These are phyloP conservation scores for Keithomyces neogunnii DNA, from an alignment of 2,329 filamentous ascomycete genomes.

Conservation along the genomic window DNA sequence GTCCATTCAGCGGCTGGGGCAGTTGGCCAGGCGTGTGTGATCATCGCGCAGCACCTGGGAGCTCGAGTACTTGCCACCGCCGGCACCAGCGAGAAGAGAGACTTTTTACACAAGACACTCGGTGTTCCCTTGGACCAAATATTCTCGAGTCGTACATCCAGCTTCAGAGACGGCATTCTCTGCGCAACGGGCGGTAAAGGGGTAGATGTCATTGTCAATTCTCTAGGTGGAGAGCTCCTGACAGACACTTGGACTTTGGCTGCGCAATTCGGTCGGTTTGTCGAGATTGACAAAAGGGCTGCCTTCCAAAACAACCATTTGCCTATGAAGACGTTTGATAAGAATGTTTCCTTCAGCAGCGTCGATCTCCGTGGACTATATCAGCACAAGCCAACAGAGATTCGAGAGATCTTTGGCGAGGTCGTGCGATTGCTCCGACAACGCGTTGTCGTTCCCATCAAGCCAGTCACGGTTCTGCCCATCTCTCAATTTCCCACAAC, in stretches of 20 bases:
- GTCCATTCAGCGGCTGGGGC: slow-evolving; percentile 19
- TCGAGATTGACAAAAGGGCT: slow-evolving; percentile 29
- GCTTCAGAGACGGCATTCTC: slow-evolving; percentile 16
- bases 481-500: slow-evolving; percentile 25
- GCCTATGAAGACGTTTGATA: slow-evolving; percentile 27
- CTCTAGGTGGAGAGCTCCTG: slow-evolving; percentile 9
- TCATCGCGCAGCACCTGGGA: slow-evolving; percentile 6
- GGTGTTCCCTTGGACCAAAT: slow-evolving; percentile 18
- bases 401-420: slow-evolving; percentile 6
- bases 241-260: slow-evolving; percentile 18
- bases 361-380: slow-evolving; percentile 26
- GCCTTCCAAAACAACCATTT: slow-evolving; percentile 22
- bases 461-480: slow-evolving; percentile 9
- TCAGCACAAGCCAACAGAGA: slow-evolving; percentile 7
- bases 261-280: slow-evolving; percentile 20
- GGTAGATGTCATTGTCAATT: slow-evolving; percentile 9
- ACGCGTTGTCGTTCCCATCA: slow-evolving; percentile 3
- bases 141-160: slow-evolving; percentile 15
- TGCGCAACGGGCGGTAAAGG: slow-evolving; percentile 9
- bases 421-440: slow-evolving; percentile 7
- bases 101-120: slow-evolving; percentile 16
- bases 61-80: slow-evolving; percentile 21
- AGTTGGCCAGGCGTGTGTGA: slow-evolving; percentile 11
- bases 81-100: slow-evolving; percentile 17
- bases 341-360: slow-evolving; percentile 30